Conservation (phyloP, 305 asterid species). For the Striga hermonthica region DNA sequence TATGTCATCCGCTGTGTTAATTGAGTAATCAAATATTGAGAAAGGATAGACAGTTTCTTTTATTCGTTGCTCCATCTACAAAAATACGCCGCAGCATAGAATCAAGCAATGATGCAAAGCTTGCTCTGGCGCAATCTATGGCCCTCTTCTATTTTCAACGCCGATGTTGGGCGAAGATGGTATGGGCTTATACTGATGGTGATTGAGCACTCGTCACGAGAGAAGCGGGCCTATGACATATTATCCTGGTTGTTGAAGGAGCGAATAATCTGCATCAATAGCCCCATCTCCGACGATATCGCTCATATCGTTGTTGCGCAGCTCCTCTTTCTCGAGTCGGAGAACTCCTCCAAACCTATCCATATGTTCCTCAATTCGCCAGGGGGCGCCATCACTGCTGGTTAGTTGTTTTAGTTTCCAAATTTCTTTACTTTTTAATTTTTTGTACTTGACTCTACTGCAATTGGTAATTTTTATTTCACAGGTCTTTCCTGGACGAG, state of each 20-base stretch:
- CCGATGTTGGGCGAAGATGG: conserved; percentile 34
- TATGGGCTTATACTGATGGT: conserved; percentile 86
- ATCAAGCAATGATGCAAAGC: conserved; percentile 34
- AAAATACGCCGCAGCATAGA: conserved; percentile 25
- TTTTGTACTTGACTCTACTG: background rate
- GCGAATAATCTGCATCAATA: conserved; percentile 88
- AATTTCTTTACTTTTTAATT: background rate
- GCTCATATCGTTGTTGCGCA: conserved; percentile 92
- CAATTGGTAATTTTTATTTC: background rate
- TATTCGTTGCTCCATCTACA: no score
- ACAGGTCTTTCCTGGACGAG: no score
- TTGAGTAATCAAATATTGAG: no score
- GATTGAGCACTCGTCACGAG: conserved; percentile 87
- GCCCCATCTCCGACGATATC: conserved; percentile 81
- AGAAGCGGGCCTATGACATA: conserved; percentile 91
- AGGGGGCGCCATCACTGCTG: conserved; percentile 91
- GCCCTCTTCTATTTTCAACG: conserved; percentile 18
- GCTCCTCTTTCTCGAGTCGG: conserved; percentile 86
- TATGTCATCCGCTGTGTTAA: no score
- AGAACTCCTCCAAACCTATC: conserved; percentile 87
- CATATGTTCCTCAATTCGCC: conserved; percentile 95
- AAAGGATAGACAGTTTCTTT: no score
- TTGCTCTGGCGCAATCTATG: conserved; percentile 38
- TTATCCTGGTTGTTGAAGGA: conserved; percentile 88
- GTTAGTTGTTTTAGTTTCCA: conserved; percentile 32